Percentiles rank a stretch among this genome's conserved stretches.
phyloP scores from a whole-genome alignment of 257 asterid species.

The Primulina eburnea region DNA sequence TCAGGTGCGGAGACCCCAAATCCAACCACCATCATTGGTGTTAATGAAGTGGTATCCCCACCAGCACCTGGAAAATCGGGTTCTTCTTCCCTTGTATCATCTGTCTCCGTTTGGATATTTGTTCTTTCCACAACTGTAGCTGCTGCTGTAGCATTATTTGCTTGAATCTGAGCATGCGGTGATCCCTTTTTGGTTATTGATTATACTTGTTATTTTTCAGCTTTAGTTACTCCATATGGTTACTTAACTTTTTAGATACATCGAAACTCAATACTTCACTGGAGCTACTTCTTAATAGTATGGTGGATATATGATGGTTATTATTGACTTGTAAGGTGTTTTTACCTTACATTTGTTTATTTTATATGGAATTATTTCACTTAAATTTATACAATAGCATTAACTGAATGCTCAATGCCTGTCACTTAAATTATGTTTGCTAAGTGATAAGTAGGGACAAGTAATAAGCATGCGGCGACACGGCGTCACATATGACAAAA shows the following conservation, averaged over 20 bases:
- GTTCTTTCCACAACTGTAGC: conserved; percentile 18
- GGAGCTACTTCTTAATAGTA: conserved; percentile 14
- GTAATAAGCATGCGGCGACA: background rate
- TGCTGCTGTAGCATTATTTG: conserved; percentile 23
- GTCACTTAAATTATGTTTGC: background rate
- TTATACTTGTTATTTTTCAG: conserved; percentile 12
- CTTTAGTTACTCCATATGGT: conserved; percentile 8
- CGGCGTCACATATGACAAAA: background rate
- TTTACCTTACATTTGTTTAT: background rate
- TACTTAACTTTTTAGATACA: conserved; percentile 17
- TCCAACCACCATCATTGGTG: conserved; percentile 33
- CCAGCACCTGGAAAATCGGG: conserved; percentile 43
- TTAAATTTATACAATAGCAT: background rate
- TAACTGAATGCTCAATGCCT: background rate
- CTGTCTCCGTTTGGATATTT: conserved; percentile 30
- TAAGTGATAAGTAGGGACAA: background rate
- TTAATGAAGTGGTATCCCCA: conserved; percentile 36
- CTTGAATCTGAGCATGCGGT: conserved; percentile 31
- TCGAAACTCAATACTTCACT: conserved; percentile 12
- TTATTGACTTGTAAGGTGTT: background rate
- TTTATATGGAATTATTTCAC: background rate
- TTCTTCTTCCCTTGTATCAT: conserved; percentile 30
- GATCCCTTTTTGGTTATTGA: conserved; percentile 14
- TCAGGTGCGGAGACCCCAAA: conserved; percentile 37
- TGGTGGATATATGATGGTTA: background rate